Evolutionary conservation across 345 rosid genomes (phyloP).

Genomic region (Hevea brasiliensis): DNA sequence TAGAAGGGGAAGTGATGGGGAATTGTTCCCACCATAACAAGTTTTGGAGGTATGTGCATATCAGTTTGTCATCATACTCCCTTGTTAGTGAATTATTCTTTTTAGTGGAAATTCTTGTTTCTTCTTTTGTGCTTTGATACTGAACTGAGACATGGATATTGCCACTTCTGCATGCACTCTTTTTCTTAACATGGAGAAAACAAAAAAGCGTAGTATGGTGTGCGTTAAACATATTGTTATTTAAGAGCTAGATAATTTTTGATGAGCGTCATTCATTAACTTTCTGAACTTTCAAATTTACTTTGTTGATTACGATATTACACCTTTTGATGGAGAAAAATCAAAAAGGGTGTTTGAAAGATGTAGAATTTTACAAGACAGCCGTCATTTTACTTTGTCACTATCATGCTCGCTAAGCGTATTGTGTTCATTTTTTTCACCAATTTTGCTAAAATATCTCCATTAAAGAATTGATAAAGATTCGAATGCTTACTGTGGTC

Average conservation of each 20-base stretch:
- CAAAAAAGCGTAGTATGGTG: neutral
- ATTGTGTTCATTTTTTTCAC: conserved; percentile 1
- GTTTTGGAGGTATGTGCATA: conserved; percentile 48
- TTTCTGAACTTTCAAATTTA: neutral
- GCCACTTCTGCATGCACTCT: conserved; percentile 12
- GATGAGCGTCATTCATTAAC: neutral
- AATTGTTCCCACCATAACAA: conserved; percentile 41
- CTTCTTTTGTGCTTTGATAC: conserved; percentile 8
- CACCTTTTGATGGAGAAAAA: neutral
- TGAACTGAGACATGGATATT: conserved; percentile 9
- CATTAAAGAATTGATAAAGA: neutral
- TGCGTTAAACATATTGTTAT: neutral
- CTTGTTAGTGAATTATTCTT: conserved; percentile 42
- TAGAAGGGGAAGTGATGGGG: conserved; percentile 35
- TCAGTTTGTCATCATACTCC: conserved; percentile 32
- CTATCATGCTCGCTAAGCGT: neutral
- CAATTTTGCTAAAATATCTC: neutral
- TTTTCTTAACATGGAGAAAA: neutral
- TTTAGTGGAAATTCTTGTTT: conserved; percentile 37
- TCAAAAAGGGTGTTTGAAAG: neutral
- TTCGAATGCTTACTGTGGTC: conserved; percentile 42
- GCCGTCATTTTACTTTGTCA: neutral
- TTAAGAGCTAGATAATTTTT: conserved; percentile 7
- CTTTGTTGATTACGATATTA: no score
- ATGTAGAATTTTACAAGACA: neutral